phyloP scores from a whole-genome alignment of 2,329 filamentous ascomycete species.

The Calonectria honghensis region DNA sequence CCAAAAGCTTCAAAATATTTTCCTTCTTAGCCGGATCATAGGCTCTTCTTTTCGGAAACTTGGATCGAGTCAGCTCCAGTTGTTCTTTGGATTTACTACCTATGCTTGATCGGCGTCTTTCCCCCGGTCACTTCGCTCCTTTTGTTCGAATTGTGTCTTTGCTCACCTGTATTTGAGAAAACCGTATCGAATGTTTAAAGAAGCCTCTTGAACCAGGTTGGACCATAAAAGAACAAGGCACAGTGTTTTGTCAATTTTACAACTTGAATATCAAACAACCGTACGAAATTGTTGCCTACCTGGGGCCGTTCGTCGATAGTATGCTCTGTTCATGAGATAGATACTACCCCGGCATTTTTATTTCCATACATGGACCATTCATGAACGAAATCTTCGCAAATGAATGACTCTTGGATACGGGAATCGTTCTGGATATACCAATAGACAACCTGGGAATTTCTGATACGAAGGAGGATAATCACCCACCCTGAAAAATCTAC shows the following conservation, averaged over 20 bases:
- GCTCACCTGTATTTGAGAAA: neutral
- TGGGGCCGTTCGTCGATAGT: neutral
- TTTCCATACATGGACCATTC: neutral
- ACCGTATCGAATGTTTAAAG: neutral
- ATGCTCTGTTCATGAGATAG: neutral
- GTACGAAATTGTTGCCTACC: neutral
- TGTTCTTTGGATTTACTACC: too few species aligned
- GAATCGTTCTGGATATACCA: neutral
- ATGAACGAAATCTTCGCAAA: neutral
- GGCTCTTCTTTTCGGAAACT: neutral
- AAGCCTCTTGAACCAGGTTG: neutral
- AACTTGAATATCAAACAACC: neutral
- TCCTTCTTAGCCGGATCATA: neutral
- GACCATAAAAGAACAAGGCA: neutral
- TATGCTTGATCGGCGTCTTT: neutral
- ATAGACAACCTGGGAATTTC: neutral
- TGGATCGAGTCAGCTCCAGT: neutral
- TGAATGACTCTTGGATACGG: neutral
- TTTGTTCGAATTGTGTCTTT: too few species aligned
- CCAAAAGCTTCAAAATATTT: constrained; percentile 2
- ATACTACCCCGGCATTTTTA: too few species aligned
- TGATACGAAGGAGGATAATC: neutral
- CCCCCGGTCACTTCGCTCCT: neutral
- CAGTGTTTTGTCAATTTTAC: too few species aligned
- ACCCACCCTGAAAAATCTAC: neutral